These are phyloP conservation scores for Mucor mucedo DNA, from an alignment of 371 early-diverging fungal genomes.

Conservation along the genomic window DNA sequence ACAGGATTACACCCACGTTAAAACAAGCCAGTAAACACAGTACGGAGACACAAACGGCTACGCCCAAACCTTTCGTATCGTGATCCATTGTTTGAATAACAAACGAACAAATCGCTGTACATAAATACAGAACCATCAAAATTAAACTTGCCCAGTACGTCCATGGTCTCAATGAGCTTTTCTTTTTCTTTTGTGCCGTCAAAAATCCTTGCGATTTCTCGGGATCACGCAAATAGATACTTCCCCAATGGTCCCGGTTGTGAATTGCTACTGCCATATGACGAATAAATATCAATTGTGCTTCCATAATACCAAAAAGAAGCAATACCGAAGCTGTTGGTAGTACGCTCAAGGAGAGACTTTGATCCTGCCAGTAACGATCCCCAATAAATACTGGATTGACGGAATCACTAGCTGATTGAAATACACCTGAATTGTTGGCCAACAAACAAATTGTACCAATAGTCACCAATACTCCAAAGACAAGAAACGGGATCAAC, in stretches of 20 bases:
- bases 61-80: not conserved
- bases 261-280: conserved; percentile 30
- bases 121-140: conserved; percentile 8
- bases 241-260: conserved; percentile 32
- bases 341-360: conserved; percentile 16
- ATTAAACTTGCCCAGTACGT: conserved; percentile 23
- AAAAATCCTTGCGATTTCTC: conserved; percentile 18
- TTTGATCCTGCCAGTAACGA: conserved; percentile 19
- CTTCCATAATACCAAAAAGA: conserved; percentile 31
- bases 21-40: conserved; percentile 8
- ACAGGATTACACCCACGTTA: conserved; percentile 13
- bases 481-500: conserved; percentile 36
- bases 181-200: conserved; percentile 3
- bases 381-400: not conserved
- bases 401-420: not conserved
- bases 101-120: conserved; percentile 11
- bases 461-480: conserved; percentile 15
- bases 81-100: conserved; percentile 4
- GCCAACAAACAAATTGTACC: conserved; percentile 10
- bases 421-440: not conserved
- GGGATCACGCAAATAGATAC: conserved; percentile 29
- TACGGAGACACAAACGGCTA: conserved; percentile 21
- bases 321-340: conserved; percentile 22
- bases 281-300: conserved; percentile 28
- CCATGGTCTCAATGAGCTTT: conserved; percentile 21